phyloP scores from a whole-genome alignment of 2,329 filamentous ascomycete genomes.

The Xylariaceae sp. region DNA sequence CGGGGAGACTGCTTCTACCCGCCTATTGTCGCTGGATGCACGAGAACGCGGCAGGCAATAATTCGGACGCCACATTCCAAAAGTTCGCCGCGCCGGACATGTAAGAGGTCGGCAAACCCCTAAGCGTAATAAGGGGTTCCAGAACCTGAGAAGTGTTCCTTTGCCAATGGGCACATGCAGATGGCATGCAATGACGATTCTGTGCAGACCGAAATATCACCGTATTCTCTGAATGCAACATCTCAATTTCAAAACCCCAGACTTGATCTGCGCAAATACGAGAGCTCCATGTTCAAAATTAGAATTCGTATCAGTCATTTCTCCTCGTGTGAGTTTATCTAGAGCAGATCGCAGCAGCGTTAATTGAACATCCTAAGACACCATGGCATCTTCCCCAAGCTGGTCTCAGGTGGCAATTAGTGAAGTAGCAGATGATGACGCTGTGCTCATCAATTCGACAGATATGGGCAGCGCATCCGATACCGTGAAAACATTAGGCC shows the following conservation, averaged over 20 bases:
- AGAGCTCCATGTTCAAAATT: conserved; percentile 1
- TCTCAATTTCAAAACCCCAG: neutral
- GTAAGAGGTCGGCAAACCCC: conserved; percentile 21
- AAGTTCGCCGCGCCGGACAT: conserved; percentile 21
- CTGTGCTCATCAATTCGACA: conserved; percentile 6
- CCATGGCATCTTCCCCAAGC: neutral
- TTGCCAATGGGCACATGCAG: conserved; percentile 22
- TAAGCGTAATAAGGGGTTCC: conserved; percentile 22
- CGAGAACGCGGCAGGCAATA: conserved; percentile 16
- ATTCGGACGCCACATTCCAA: conserved; percentile 12
- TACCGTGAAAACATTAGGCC: conserved; percentile 5
- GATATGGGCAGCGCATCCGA: conserved; percentile 5
- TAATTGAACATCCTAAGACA: neutral
- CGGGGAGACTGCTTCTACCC: conserved; percentile 25
- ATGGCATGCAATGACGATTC: conserved; percentile 18
- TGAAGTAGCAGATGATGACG: conserved; percentile 1
- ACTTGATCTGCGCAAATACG: neutral
- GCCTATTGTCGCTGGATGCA: conserved; percentile 19
- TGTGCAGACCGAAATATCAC: conserved; percentile 26
- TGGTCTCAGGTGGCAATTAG: conserved; percentile 5
- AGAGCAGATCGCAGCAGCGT: neutral
- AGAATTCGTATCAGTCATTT: neutral
- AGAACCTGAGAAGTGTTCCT: conserved; percentile 21
- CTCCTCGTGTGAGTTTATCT: neutral
- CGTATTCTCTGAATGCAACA: conserved; percentile 14